Evolutionary conservation across 176 grass and related monocot genomes (phyloP).

Genomic region (Paspalum vaginatum): DNA sequence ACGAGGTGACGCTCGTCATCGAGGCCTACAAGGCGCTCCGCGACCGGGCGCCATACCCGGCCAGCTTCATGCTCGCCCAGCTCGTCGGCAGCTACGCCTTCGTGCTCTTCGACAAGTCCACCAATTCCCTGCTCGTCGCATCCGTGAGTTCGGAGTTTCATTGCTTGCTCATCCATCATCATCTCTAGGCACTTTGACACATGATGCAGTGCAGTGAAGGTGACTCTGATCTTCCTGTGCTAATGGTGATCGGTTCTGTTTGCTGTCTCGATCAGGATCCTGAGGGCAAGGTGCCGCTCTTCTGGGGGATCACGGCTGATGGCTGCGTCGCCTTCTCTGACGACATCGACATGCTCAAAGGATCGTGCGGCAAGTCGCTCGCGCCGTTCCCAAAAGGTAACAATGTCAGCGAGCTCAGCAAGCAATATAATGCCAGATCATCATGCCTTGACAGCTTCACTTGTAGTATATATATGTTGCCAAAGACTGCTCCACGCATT

Average conservation of each 20-base stretch:
- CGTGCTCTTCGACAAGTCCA: slow-evolving; percentile 91
- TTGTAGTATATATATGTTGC: neutral
- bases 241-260: neutral
- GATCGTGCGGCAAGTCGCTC: slow-evolving; percentile 95
- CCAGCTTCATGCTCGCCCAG: slow-evolving; percentile 81
- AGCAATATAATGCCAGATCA: neutral
- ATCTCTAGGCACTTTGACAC: too few species aligned
- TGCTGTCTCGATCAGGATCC: slow-evolving; percentile 26
- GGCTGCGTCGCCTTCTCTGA: slow-evolving; percentile 83
- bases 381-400: slow-evolving; percentile 91
- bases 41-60: slow-evolving; percentile 76
- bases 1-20: slow-evolving; percentile 81
- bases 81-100: slow-evolving; percentile 75
- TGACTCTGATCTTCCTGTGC: neutral
- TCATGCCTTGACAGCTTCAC: neutral
- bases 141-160: slow-evolving; percentile 55
- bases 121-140: slow-evolving; percentile 71
- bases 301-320: slow-evolving; percentile 88
- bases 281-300: slow-evolving; percentile 73
- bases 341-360: slow-evolving; percentile 78
- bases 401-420: neutral
- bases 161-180: neutral
- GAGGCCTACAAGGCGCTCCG: slow-evolving; percentile 82
- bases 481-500: neutral
- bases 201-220: neutral